Conservation (phyloP, 2,329 filamentous ascomycete species). For the Sporothrix pallida region DNA sequence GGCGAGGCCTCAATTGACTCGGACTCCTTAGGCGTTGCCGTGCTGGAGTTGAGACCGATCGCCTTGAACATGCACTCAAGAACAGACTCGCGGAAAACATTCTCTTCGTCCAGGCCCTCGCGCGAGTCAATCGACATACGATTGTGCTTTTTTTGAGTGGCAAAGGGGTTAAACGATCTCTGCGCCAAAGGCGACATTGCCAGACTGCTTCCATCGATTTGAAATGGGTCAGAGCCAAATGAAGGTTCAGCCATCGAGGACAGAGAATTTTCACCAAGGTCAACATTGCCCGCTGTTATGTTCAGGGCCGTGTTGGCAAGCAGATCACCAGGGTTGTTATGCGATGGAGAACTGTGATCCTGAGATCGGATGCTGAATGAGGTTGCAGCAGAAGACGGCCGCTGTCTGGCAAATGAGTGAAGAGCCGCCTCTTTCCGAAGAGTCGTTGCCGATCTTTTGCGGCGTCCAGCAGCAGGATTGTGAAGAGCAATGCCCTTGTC, state of each 20-base stretch:
- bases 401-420: constrained; percentile 63
- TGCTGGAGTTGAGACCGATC: constrained; percentile 77
- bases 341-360: constrained; percentile 52
- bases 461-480: constrained; percentile 70
- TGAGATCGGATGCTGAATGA: constrained; percentile 50
- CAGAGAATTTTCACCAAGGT: constrained; percentile 46
- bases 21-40: constrained; percentile 67
- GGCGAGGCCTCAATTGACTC: constrained; percentile 87
- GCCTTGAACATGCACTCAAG: constrained; percentile 95
- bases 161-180: constrained; percentile 62
- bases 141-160: constrained; percentile 55
- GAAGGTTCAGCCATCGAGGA: constrained; percentile 35
- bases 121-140: constrained; percentile 68
- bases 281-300: constrained; percentile 57
- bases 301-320: constrained; percentile 77
- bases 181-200: constrained; percentile 56
- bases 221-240: constrained; percentile 41
- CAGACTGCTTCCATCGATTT: constrained; percentile 46
- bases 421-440: constrained; percentile 80
- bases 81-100: constrained; percentile 85
- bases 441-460: constrained; percentile 73
- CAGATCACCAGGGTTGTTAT: constrained; percentile 76
- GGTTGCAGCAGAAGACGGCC: constrained; percentile 52
- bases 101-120: constrained; percentile 86
- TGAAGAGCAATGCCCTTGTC: constrained; percentile 95